Conservation (phyloP, 495 filamentous ascomycete species). For the Neurospora discreta region DNA sequence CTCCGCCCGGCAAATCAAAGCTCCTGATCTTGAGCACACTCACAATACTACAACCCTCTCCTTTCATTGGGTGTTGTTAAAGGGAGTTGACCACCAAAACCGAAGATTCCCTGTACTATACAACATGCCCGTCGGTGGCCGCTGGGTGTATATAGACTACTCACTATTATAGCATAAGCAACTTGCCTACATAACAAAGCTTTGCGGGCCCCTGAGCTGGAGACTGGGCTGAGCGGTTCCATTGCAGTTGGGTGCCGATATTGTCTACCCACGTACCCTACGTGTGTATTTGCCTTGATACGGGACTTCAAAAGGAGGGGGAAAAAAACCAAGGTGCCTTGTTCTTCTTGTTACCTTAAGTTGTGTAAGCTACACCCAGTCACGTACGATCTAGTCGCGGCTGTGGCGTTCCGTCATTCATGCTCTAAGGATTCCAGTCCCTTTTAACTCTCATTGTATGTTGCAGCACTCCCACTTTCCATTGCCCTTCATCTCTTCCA, state of each 20-base stretch:
- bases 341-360: background rate
- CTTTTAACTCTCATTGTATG: background rate
- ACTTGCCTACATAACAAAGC: background rate
- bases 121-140: background rate
- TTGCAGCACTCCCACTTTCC: background rate
- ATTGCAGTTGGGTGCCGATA: background rate
- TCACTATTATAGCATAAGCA: background rate
- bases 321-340: background rate
- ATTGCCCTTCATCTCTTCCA: background rate
- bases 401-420: background rate
- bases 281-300: background rate
- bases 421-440: background rate
- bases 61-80: background rate
- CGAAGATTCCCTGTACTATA: background rate
- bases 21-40: background rate
- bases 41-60: background rate
- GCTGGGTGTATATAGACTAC: background rate
- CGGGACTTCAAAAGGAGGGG: background rate
- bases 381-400: background rate
- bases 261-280: background rate
- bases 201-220: background rate
- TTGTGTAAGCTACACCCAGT: background rate
- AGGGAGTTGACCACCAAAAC: background rate
- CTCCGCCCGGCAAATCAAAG: background rate
- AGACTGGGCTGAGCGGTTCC: background rate